Conservation (phyloP, 345 rosid genomes). For the Camelina sativa region DNA sequence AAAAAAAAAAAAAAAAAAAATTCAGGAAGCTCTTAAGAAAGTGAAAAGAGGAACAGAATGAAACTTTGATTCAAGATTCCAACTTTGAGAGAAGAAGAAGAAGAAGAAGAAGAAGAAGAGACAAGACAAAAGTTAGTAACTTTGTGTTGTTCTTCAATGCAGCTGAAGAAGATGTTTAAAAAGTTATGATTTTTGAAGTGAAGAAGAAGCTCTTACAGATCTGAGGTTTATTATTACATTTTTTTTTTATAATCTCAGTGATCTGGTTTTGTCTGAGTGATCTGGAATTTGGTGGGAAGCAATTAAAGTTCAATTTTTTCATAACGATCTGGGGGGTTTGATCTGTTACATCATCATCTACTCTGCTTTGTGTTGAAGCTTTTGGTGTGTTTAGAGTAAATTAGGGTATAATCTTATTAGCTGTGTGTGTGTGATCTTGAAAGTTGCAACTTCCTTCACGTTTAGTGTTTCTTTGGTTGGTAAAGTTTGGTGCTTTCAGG, state of each 20-base stretch:
- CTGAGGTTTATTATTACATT: slow-evolving; percentile 35
- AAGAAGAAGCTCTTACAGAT: slow-evolving; percentile 29
- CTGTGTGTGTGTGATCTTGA: slow-evolving; percentile 28
- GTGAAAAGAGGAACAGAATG: background rate
- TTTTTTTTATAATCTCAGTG: slow-evolving; percentile 22
- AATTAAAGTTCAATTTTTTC: background rate
- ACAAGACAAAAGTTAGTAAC: slow-evolving; percentile 14
- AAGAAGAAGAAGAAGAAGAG: too few relatives aligned
- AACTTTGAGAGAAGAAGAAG: slow-evolving; percentile 24
- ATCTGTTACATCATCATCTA: slow-evolving; percentile 19
- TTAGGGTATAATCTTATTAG: slow-evolving; percentile 28
- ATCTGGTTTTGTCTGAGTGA: slow-evolving; percentile 41
- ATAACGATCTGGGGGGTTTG: slow-evolving; percentile 32
- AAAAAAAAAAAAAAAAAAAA: too few relatives aligned
- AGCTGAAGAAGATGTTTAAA: slow-evolving; percentile 1
- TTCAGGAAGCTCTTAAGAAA: background rate
- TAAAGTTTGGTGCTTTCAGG: slow-evolving; percentile 53
- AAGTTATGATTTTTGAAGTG: slow-evolving; percentile 24
- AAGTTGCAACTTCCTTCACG: slow-evolving; percentile 47
- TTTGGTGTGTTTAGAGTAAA: slow-evolving; percentile 6
- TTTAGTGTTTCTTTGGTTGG: slow-evolving; percentile 47
- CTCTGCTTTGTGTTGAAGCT: slow-evolving; percentile 33
- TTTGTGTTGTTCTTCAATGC: slow-evolving; percentile 4
- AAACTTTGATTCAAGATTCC: slow-evolving; percentile 29
- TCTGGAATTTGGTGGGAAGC: slow-evolving; percentile 15